phyloP scores from a whole-genome alignment of 1,284 basidiomycete species.

The Nidula niveotomentosa region DNA sequence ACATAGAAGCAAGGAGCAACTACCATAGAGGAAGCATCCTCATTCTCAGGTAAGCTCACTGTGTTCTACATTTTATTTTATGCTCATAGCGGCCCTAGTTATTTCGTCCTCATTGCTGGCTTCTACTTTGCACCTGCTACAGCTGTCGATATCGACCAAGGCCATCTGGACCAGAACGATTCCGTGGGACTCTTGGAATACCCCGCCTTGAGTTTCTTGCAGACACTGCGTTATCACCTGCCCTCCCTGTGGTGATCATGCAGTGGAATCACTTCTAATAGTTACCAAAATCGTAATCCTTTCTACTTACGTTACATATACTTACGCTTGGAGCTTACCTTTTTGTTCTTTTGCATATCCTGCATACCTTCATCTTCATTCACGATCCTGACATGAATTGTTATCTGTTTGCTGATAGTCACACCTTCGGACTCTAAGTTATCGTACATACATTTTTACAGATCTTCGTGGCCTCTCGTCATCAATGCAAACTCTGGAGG shows the following conservation, averaged over 20 bases:
- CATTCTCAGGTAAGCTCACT: constrained; percentile 72
- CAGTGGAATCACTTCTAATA: too few species aligned
- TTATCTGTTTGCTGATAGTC: too few species aligned
- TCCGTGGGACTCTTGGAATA: constrained; percentile 21
- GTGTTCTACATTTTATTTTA: not conserved
- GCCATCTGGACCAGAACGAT: constrained; percentile 14
- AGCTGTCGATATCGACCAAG: constrained; percentile 34
- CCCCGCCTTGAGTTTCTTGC: constrained; percentile 30
- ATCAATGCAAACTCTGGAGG: constrained; percentile 64
- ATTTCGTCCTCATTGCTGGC: constrained; percentile 76
- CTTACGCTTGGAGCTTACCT: too few species aligned
- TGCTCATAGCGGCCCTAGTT: constrained; percentile 40
- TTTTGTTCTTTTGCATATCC: too few species aligned
- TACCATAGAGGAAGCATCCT: constrained; percentile 95
- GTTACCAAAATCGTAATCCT: too few species aligned
- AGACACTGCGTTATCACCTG: constrained; percentile 35
- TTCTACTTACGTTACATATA: too few species aligned
- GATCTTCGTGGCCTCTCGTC: not conserved
- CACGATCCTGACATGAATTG: not conserved
- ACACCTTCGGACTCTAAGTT: too few species aligned
- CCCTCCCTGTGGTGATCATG: constrained; percentile 19
- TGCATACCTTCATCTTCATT: not conserved
- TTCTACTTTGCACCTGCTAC: constrained; percentile 73
- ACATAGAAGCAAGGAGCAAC: constrained; percentile 97
- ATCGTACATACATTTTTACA: not conserved